These are phyloP conservation scores for Dipodascopsis uninucleata DNA, from an alignment of 805 yeast species.

Conservation along the genomic window DNA sequence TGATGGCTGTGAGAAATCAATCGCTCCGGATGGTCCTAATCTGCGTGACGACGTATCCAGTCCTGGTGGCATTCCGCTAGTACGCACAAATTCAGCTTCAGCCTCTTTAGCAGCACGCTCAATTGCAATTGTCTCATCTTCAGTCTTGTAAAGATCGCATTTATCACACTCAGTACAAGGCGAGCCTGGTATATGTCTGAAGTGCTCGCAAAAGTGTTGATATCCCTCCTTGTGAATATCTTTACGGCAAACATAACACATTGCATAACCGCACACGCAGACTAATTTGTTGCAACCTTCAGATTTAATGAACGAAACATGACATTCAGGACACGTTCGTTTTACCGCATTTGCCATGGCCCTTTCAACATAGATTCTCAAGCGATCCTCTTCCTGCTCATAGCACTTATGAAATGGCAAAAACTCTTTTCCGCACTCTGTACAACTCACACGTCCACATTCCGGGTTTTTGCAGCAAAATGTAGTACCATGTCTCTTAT, in stretches of 20 bases:
- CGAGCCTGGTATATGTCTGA: slow-evolving; percentile 23
- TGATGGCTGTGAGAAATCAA: neutral
- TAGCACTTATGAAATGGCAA: slow-evolving; percentile 26
- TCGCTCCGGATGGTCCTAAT: slow-evolving; percentile 1
- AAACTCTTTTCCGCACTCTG: slow-evolving; percentile 25
- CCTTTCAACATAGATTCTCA: slow-evolving; percentile 21
- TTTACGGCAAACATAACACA: slow-evolving; percentile 26
- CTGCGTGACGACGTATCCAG: slow-evolving; percentile 9
- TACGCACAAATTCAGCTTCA: slow-evolving; percentile 19
- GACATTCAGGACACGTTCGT: slow-evolving; percentile 28
- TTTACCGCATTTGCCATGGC: slow-evolving; percentile 29
- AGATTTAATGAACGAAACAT: slow-evolving; percentile 22
- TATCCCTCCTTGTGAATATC: slow-evolving; percentile 24
- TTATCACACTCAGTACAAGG: slow-evolving; percentile 26
- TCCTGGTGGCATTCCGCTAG: slow-evolving; percentile 20
- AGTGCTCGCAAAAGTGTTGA: slow-evolving; percentile 25
- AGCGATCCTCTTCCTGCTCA: slow-evolving; percentile 24
- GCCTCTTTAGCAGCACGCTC: slow-evolving; percentile 26
- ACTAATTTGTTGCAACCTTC: slow-evolving; percentile 29
- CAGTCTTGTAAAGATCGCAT: slow-evolving; percentile 27
- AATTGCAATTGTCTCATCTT: slow-evolving; percentile 21
- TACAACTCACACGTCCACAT: slow-evolving; percentile 21
- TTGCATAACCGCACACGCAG: slow-evolving; percentile 27
- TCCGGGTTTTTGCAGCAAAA: slow-evolving; percentile 21
- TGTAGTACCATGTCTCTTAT: slow-evolving; percentile 20